Evolutionary conservation across 1,284 basidiomycete genomes (phyloP).

Genomic region (Flammula alnicola): DNA sequence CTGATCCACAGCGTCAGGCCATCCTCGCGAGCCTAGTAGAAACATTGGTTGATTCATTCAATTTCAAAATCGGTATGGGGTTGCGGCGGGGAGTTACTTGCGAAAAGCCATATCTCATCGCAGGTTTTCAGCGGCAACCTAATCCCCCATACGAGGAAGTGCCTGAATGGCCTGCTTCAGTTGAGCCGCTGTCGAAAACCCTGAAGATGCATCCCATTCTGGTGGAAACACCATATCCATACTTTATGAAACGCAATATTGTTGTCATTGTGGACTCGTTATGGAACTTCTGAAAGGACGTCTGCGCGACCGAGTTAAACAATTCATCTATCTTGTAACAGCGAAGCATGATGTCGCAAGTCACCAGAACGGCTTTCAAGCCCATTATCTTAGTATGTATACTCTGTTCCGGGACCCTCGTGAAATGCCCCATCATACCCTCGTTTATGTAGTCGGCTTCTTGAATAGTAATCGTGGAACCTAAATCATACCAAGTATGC

Average conservation of each 20-base stretch:
- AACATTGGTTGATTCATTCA: conserved; percentile 37
- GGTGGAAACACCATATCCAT: neutral
- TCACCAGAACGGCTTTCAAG: no score
- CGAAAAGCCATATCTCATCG: conserved; percentile 8
- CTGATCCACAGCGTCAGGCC: conserved; percentile 32
- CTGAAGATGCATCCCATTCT: conserved; percentile 2
- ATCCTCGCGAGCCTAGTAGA: conserved; percentile 35
- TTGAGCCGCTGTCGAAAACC: conserved; percentile 9
- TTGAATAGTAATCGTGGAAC: no score
- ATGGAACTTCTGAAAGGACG: conserved; percentile 6
- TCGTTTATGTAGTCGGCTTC: no score
- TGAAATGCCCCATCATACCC: no score
- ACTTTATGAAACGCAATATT: conserved; percentile 2
- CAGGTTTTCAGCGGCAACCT: conserved; percentile 8
- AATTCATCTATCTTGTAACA: no score
- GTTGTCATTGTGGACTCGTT: neutral
- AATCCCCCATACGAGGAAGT: conserved; percentile 13
- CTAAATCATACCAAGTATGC: no score
- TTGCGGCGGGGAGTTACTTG: conserved; percentile 31
- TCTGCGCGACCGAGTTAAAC: no score
- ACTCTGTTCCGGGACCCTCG: no score
- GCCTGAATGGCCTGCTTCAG: conserved; percentile 11
- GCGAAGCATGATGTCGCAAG: no score
- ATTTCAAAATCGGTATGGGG: conserved; percentile 35
- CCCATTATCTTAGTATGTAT: no score